A percentile compares a stretch with the other conserved stretches of the same genome.
Evolutionary conservation across 2,329 filamentous ascomycete species (phyloP).

Genomic region (Verticillium albo-atrum): DNA sequence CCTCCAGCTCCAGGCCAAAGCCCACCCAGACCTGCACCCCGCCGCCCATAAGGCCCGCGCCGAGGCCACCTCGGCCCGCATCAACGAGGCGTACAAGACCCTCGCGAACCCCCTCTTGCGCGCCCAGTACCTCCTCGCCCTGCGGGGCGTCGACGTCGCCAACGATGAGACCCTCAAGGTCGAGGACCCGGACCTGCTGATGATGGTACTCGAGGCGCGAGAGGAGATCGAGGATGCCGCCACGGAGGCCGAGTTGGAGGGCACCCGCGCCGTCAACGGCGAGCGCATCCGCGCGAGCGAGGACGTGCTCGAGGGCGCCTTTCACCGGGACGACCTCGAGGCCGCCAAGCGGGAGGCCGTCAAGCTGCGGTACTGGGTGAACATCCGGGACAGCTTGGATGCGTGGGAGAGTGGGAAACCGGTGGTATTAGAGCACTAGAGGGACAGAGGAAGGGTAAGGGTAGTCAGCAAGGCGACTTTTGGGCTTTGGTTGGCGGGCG

Average conservation of each 20-base stretch:
- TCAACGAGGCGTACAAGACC: conserved; percentile 91
- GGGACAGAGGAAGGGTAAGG: not conserved
- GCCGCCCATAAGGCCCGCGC: conserved; percentile 53
- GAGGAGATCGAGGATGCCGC: conserved; percentile 71
- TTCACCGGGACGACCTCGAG: conserved; percentile 61
- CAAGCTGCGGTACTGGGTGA: conserved; percentile 83
- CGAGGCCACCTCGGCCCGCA: conserved; percentile 72
- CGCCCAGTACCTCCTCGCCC: conserved; percentile 82
- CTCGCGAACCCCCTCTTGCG: conserved; percentile 72
- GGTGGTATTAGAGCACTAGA: conserved; percentile 50
- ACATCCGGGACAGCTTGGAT: conserved; percentile 73
- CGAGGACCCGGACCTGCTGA: conserved; percentile 65
- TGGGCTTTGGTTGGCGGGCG: not conserved
- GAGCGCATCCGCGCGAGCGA: conserved; percentile 61
- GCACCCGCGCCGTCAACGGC: conserved; percentile 62
- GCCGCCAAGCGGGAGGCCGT: conserved; percentile 69
- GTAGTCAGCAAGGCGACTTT: not conserved
- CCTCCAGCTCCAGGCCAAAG: conserved; percentile 71
- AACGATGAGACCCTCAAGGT: conserved; percentile 72
- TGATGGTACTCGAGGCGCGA: conserved; percentile 74
- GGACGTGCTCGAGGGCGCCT: conserved; percentile 55
- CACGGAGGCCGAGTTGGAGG: conserved; percentile 58
- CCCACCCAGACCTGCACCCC: conserved; percentile 69
- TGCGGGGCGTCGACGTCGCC: conserved; percentile 70
- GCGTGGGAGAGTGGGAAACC: conserved; percentile 78